phyloP scores from a whole-genome alignment of 2,329 filamentous ascomycete genomes.

The Pleoardoris graminearum region DNA sequence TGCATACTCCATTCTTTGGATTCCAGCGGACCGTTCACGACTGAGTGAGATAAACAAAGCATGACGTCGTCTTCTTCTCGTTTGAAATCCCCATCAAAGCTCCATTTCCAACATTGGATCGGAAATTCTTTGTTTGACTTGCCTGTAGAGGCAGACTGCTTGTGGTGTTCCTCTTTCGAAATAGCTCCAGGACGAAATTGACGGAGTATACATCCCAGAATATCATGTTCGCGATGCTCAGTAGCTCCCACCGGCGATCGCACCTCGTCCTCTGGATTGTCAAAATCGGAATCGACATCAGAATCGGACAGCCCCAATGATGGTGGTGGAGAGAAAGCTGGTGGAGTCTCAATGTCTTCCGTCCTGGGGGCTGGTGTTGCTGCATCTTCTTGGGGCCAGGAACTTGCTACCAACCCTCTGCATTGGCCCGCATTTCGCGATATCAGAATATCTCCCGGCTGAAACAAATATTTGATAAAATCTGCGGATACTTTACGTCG shows the following conservation, averaged over 20 bases:
- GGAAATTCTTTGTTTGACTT: neutral
- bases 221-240: too few species aligned
- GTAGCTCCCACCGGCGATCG: too few species aligned
- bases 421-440: neutral
- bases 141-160: neutral
- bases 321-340: too few species aligned
- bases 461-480: slow-evolving; percentile 15
- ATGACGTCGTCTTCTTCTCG: neutral
- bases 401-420: slow-evolving; percentile 7
- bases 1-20: slow-evolving; percentile 3
- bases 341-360: neutral
- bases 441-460: slow-evolving; percentile 18
- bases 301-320: neutral
- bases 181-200: neutral
- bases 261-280: too few species aligned
- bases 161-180: neutral
- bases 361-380: neutral
- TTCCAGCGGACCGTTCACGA: neutral
- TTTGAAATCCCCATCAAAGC: slow-evolving; percentile 14
- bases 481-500: slow-evolving; percentile 6
- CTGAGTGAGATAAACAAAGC: neutral
- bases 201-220: too few species aligned
- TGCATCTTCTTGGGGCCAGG: slow-evolving; percentile 8
- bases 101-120: slow-evolving; percentile 10
- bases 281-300: neutral